Base-by-base conservation (phyloP, 2,329 filamentous ascomycete genomes). In the Penicillium glabrum region DNA sequence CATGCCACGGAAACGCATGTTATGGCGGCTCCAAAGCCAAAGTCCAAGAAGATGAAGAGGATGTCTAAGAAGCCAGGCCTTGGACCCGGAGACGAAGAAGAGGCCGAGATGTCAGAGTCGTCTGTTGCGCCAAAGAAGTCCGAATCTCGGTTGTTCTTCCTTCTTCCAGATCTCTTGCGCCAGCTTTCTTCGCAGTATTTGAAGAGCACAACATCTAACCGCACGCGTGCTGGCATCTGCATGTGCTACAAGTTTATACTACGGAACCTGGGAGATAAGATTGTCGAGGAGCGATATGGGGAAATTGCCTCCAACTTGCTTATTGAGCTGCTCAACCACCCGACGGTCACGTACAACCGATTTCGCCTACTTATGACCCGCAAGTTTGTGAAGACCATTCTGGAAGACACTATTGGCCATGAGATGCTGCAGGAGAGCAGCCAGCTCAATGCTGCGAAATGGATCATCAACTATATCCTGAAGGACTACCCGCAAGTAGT, bases 401-500 rank as follows among this genome's bases (percentile, higher is more conserved):
- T 99, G 11, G 91, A 96, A 67, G 89, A 93, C 57, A 86, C 95
- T 8, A 83, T 98, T 61, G 91, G 91, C 9, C 83, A 84, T 56
- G 86, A 88, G 63, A 89, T 97, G 65, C 81, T 99, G 2, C 92
- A 92, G 13, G 93, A 99, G 73, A 91, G 90, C 14, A 93, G 92
- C 8, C 93, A 97, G 69, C 81, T 93, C 57, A 87, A 89, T 64
- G 92, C 91, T 27, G 90, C 91, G 7, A 91, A 87, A 67, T 85
- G 86, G 59, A 77, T 99, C 52, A 86, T 97, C 69, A 96, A 96
- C 71, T 88, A 91, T 56, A 82, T 97, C 46, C 81, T 99, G 48
- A 98, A 96, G 72, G 95, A 98, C 71, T 98, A 96, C 65, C 93
- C 95, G 0, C 91, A 96, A 72, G 88, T 89, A 5, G 77, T 96